Evolutionary conservation across 306 rosid species (phyloP).

Genomic region (Vachellia collinsii): DNA sequence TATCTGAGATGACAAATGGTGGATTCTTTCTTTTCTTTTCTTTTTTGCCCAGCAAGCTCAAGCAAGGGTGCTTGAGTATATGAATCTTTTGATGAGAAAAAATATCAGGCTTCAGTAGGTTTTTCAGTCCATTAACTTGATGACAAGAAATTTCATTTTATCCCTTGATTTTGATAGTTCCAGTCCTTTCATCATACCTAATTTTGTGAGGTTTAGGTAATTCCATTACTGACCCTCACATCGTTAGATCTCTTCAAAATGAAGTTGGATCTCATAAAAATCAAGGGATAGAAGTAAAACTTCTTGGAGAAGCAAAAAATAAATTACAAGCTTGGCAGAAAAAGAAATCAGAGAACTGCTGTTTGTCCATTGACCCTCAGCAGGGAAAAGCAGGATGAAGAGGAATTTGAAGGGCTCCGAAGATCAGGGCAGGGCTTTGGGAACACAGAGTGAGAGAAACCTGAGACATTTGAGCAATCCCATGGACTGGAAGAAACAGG

Average conservation of each 20-base stretch:
- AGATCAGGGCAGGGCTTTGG: conserved; percentile 88
- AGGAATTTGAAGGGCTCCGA: conserved; percentile 42
- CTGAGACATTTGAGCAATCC: conserved; percentile 85
- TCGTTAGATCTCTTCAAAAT: not conserved
- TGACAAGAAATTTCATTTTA: not conserved
- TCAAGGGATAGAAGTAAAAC: not conserved
- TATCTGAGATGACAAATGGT: conserved; percentile 45
- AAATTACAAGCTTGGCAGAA: not conserved
- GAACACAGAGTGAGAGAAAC: conserved; percentile 70
- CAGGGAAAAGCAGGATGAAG: conserved; percentile 59
- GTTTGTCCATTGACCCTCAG: conserved; percentile 48
- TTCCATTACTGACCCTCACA: conserved; percentile 8
- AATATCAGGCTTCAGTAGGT: not conserved
- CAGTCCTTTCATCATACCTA: not conserved
- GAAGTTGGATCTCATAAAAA: not conserved
- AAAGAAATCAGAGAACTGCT: conserved; percentile 50
- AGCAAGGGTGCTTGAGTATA: conserved; percentile 31
- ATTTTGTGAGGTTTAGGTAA: not conserved
- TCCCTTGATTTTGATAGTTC: conserved; percentile 16
- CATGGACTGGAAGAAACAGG: conserved; percentile 59
- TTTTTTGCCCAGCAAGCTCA: conserved; percentile 29
- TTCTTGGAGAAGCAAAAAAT: not conserved
- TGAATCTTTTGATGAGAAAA: conserved; percentile 44
- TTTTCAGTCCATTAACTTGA: not conserved
- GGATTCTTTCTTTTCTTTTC: conserved; percentile 34